Evolutionary conservation across 2,329 filamentous ascomycete genomes (phyloP).

Genomic region (Talaromyces albobiverticillius): DNA sequence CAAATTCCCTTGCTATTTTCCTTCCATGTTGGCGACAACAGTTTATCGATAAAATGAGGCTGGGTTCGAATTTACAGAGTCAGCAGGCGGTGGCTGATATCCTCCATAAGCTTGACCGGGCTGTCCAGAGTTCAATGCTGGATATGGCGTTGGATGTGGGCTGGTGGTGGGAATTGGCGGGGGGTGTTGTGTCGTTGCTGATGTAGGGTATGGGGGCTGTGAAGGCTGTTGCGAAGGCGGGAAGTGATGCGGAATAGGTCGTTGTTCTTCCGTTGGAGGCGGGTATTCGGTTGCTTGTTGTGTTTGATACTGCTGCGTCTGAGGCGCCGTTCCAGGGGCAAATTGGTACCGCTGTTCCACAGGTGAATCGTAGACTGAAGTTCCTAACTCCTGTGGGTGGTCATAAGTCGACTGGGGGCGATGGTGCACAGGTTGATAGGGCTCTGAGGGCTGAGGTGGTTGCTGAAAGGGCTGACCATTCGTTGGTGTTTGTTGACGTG

Average conservation of each 20-base stretch:
- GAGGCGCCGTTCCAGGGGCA: conserved; percentile 19
- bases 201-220: conserved; percentile 32
- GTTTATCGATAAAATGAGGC: conserved; percentile 39
- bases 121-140: conserved; percentile 27
- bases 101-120: conserved; percentile 32
- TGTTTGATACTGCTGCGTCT: conserved; percentile 17
- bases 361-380: conserved; percentile 73
- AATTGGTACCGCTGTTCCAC: conserved; percentile 48
- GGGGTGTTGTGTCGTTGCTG: conserved; percentile 26
- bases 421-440: conserved; percentile 46
- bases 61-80: conserved; percentile 33
- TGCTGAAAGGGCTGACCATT: conserved; percentile 38
- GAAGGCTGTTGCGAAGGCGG: conserved; percentile 24
- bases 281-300: conserved; percentile 12
- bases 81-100: conserved; percentile 34
- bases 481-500: conserved; percentile 34
- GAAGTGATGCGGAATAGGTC: conserved; percentile 18
- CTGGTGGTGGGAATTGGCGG: conserved; percentile 31
- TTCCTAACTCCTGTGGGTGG: conserved; percentile 73
- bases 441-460: conserved; percentile 29
- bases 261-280: conserved; percentile 37
- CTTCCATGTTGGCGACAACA: not conserved
- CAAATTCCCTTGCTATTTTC: not conserved
- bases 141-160: conserved; percentile 31
- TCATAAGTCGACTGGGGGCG: conserved; percentile 68